Percentiles rank a stretch among this genome's conserved stretches.
These are phyloP conservation scores for Puccinia novopanici DNA, from an alignment of 1,284 basidiomycete genomes.

Conservation along the genomic window DNA sequence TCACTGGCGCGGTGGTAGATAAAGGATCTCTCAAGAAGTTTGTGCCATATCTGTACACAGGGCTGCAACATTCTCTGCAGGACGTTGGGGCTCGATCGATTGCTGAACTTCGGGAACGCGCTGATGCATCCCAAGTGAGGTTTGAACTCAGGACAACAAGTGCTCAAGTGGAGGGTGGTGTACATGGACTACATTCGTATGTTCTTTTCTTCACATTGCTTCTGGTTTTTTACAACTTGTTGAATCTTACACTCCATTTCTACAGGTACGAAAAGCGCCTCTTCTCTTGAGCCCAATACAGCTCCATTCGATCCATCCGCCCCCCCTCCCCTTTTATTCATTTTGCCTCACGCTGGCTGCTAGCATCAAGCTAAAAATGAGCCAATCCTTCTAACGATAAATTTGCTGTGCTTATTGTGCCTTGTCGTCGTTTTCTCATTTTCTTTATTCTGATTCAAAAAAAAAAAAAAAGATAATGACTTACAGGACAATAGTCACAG, in stretches of 20 bases:
- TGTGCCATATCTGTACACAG: slow-evolving; percentile 86
- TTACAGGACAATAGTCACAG: too few species aligned
- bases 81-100: slow-evolving; percentile 82
- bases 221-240: not conserved
- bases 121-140: slow-evolving; percentile 70
- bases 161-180: slow-evolving; percentile 93
- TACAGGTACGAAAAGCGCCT: slow-evolving; percentile 49
- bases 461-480: too few species aligned
- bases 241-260: not conserved
- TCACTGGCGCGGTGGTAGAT: slow-evolving; percentile 94
- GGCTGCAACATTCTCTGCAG: slow-evolving; percentile 93
- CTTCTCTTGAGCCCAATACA: slow-evolving; percentile 13
- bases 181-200: slow-evolving; percentile 86
- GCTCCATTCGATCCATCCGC: not conserved
- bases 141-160: slow-evolving; percentile 94
- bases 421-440: too few species aligned
- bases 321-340: not conserved
- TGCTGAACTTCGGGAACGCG: slow-evolving; percentile 67
- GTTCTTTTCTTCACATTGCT: slow-evolving; percentile 55
- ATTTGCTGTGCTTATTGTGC: too few species aligned
- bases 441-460: too few species aligned
- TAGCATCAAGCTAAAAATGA: too few species aligned
- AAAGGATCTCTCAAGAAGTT: slow-evolving; percentile 87
- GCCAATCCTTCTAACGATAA: too few species aligned
- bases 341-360: too few species aligned